Percentiles rank a stretch among this genome's conserved stretches.
Evolutionary conservation across 306 rosid genomes (phyloP).

Genomic region (Carpinus fangiana): DNA sequence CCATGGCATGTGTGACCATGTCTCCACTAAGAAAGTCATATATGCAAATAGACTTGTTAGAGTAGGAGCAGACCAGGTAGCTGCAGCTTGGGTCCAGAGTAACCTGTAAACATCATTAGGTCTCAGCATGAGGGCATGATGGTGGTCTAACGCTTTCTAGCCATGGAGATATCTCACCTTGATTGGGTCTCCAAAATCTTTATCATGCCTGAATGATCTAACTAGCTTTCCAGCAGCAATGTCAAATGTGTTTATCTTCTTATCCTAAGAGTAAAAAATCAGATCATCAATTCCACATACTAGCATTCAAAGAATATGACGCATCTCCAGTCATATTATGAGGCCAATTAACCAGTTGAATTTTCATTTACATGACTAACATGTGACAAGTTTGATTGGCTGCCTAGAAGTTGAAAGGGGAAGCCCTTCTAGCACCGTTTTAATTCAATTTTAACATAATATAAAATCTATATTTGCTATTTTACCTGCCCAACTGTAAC

Average conservation of each 20-base stretch:
- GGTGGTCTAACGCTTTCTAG: slow-evolving; percentile 11
- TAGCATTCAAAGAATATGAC: slow-evolving; percentile 17
- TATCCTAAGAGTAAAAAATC: slow-evolving; percentile 48
- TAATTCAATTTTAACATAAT: slow-evolving; percentile 18
- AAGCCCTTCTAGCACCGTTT: slow-evolving; percentile 23
- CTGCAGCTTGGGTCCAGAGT: slow-evolving; percentile 74
- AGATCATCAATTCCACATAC: slow-evolving; percentile 25
- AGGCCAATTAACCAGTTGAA: slow-evolving; percentile 3
- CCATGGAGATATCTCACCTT: slow-evolving; percentile 52
- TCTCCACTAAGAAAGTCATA: slow-evolving; percentile 66
- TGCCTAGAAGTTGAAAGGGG: slow-evolving; percentile 21
- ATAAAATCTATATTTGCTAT: slow-evolving; percentile 17
- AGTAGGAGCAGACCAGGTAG: slow-evolving; percentile 64
- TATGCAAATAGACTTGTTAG: slow-evolving; percentile 69
- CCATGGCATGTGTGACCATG: slow-evolving; percentile 58
- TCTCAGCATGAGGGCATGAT: slow-evolving; percentile 16
- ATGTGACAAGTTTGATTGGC: slow-evolving; percentile 19
- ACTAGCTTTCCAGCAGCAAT: slow-evolving; percentile 54
- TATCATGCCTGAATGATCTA: slow-evolving; percentile 58
- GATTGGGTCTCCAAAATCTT: slow-evolving; percentile 67
- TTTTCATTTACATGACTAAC: neutral
- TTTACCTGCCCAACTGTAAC: slow-evolving; percentile 83
- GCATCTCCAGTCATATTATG: slow-evolving; percentile 1
- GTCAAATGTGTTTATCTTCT: slow-evolving; percentile 68
- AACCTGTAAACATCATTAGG: slow-evolving; percentile 45